Evolutionary conservation across 768 basidiomycete genomes (phyloP), one percentile per base, ranked within the genome.

Genomic region (Rhodotorula graminis): DNA sequence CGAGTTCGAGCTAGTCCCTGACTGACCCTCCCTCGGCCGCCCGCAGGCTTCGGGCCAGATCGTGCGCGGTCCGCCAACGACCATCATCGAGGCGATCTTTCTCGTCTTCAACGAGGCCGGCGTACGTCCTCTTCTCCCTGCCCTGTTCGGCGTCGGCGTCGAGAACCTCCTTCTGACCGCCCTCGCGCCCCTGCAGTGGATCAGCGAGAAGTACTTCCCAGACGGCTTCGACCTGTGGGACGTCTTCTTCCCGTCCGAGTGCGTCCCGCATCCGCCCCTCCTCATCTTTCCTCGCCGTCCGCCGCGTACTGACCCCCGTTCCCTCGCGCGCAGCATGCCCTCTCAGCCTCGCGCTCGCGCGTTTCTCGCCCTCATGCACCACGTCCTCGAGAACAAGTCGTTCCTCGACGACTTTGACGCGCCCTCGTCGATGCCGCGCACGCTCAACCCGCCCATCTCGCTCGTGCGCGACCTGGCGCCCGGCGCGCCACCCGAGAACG

Each of bases 351-450:
- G 93, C 44, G 91, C 90, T 11, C 83, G 83, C 67, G 90, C 87
- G 7, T 91, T 95, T 80, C 84, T 95, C 42, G 92, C 90, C 89
- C 84, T 92, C 68, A 82, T 92, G 61, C 92, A 87, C 80, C 85
- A 90, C 78, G 92, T 93, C 80, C 83, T 93, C 74, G 91, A 93
- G 80, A 84, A 84, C 47, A 84, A 86, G 2, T 89, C 91, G 10
- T 93, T 90, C 79, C 85, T 87, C 64, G 88, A 90, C 78, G 85
- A 87, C 27, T 87, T 87, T 80, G 85, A 88, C 23, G 46, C 68
- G 31, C 14, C 67, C 25, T 81, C 88, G 76, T 84, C 85, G 1
- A 86, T 86, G 65, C 40, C 40, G 29, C 60, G 60, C 15, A 90
- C 61, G 21, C 65, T 76, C 61, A 33, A 19, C 19, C 72, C 67